Evolutionary conservation across 2,329 filamentous ascomycete species (phyloP).

Genomic region (Hypoxylon sp.): DNA sequence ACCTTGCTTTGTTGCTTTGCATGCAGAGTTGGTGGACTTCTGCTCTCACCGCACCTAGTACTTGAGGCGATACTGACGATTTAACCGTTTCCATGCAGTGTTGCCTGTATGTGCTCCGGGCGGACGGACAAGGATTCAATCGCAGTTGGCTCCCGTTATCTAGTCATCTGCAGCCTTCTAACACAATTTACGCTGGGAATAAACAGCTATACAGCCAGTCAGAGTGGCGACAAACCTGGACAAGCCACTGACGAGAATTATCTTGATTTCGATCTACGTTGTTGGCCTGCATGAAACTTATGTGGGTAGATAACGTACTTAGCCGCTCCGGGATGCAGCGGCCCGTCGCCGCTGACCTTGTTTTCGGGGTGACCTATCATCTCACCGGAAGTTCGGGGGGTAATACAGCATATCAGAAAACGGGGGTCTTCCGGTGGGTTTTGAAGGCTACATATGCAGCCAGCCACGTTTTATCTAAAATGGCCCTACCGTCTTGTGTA

Average conservation of each 20-base stretch:
- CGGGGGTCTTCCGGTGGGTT: background rate
- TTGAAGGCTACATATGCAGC: background rate
- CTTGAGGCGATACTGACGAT: background rate
- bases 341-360: conserved; percentile 3
- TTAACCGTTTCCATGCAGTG: conserved; percentile 1
- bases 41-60: background rate
- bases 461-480: conserved; percentile 1
- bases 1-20: background rate
- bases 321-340: conserved; percentile 1
- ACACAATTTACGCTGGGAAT: no score
- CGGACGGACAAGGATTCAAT: background rate
- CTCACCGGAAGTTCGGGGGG: conserved; percentile 3
- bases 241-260: conserved; percentile 3
- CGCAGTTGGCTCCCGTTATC: background rate
- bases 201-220: background rate
- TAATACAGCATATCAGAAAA: background rate
- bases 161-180: background rate
- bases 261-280: background rate
- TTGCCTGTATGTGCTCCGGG: background rate
- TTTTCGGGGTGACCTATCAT: background rate
- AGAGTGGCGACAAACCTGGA: background rate
- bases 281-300: background rate
- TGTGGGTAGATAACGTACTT: background rate
- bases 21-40: background rate
- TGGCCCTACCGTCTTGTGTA: background rate